A percentile compares a stretch with the other conserved stretches of the same genome.
Evolutionary conservation across 169 alveolate genomes (phyloP).

Genomic region (Plasmodium blacklocki): DNA sequence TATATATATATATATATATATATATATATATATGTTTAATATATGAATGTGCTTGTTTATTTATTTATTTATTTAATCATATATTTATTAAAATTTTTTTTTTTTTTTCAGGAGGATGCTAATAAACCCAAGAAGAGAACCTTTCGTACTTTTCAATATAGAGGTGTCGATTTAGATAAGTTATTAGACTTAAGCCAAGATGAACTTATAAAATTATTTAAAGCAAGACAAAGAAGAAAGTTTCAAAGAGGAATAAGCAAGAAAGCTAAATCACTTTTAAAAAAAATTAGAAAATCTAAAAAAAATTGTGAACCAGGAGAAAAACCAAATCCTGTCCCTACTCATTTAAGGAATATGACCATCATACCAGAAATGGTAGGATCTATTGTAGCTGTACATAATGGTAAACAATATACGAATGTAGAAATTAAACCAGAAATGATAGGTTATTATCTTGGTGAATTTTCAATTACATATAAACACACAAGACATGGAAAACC

Average conservation of each 20-base stretch:
- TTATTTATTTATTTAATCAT: not conserved
- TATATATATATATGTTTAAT: not conserved
- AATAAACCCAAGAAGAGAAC: slow-evolving; percentile 95
- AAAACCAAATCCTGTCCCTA: slow-evolving; percentile 96
- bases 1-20: not conserved
- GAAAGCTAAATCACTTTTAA: slow-evolving; percentile 94
- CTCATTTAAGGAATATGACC: slow-evolving; percentile 96
- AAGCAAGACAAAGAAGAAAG: slow-evolving; percentile 98
- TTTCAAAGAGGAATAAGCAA: slow-evolving; percentile 90
- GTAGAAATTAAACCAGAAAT: slow-evolving; percentile 99
- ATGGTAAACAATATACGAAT: slow-evolving; percentile 96
- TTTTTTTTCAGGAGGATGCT: slow-evolving; percentile 74
- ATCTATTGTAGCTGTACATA: slow-evolving; percentile 97
- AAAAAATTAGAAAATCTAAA: slow-evolving; percentile 95
- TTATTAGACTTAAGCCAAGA: slow-evolving; percentile 93
- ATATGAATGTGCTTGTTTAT: not conserved
- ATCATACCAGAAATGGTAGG: slow-evolving; percentile 98
- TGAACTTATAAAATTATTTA: slow-evolving; percentile 93
- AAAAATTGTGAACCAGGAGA: slow-evolving; percentile 93
- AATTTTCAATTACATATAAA: slow-evolving; percentile 98
- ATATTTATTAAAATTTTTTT: not conserved
- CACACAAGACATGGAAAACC: slow-evolving; percentile 99
- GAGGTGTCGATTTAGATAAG: slow-evolving; percentile 98
- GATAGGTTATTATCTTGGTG: slow-evolving; percentile 99
- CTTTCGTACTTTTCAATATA: slow-evolving; percentile 97